A percentile compares a stretch with the other conserved stretches of the same genome.
Conservation (phyloP, 2,329 filamentous ascomycete genomes). For the Xylaria sp. region DNA sequence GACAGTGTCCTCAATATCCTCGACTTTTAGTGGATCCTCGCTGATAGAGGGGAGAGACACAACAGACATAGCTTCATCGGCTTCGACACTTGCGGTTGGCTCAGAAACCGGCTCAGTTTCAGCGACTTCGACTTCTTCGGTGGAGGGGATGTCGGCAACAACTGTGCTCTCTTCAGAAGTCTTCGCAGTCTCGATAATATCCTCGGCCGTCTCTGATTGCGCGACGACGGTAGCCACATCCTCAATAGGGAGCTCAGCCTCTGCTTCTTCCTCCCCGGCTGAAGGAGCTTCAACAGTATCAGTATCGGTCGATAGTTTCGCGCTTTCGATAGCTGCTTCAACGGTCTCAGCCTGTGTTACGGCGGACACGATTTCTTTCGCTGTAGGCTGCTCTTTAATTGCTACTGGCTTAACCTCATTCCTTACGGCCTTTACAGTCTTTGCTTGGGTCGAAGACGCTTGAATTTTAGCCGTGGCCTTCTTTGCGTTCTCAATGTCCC, state of each 20-base stretch:
- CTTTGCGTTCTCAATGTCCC: conserved; percentile 35
- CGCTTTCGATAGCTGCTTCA: conserved; percentile 27
- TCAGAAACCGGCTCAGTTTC: conserved; percentile 11
- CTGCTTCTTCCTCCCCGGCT: conserved; percentile 26
- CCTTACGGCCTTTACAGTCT: conserved; percentile 29
- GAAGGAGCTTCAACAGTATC: conserved; percentile 27
- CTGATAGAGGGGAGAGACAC: conserved; percentile 20
- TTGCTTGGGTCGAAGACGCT: conserved; percentile 33
- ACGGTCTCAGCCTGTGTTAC: conserved; percentile 32
- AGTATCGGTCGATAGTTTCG: conserved; percentile 30
- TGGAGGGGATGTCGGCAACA: conserved; percentile 11
- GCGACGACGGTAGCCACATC: conserved; percentile 9
- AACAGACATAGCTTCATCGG: neutral
- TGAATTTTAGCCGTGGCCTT: conserved; percentile 37
- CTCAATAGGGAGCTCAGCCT: conserved; percentile 12
- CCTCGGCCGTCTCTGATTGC: conserved; percentile 17
- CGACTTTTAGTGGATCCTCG: conserved; percentile 33
- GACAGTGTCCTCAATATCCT: conserved; percentile 38
- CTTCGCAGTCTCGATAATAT: conserved; percentile 30
- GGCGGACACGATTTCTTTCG: conserved; percentile 36
- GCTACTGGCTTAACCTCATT: conserved; percentile 28
- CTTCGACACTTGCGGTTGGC: neutral
- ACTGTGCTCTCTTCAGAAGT: conserved; percentile 23
- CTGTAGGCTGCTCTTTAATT: conserved; percentile 28
- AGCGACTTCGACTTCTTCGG: conserved; percentile 23